Evolutionary conservation across 106 monocot species (phyloP).

Genomic region (Dioscorea dumetorum): DNA sequence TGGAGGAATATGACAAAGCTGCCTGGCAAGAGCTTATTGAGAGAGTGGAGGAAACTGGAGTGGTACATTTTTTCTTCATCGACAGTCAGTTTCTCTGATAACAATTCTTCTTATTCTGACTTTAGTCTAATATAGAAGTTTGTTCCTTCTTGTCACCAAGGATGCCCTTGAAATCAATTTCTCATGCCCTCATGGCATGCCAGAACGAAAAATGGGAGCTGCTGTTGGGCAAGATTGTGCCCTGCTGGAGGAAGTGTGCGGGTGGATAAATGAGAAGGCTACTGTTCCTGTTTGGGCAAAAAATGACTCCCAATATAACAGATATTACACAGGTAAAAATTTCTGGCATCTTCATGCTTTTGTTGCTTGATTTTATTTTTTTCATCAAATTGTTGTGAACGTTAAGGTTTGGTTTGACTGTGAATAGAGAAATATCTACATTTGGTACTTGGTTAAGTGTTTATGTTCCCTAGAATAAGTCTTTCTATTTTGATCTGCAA

Average conservation of each 20-base stretch:
- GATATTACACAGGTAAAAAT: conserved; percentile 84
- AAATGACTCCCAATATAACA: conserved; percentile 96
- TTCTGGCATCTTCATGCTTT: background rate
- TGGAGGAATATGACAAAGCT: conserved; percentile 96
- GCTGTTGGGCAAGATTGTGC: conserved; percentile 95
- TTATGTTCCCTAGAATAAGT: too few relatives aligned
- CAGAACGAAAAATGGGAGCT: conserved; percentile 97
- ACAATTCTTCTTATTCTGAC: background rate
- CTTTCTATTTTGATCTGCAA: too few relatives aligned
- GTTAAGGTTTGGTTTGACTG: background rate
- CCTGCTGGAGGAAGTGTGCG: conserved; percentile 85
- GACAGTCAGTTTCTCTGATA: background rate
- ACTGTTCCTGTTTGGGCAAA: conserved; percentile 98
- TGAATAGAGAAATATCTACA: background rate
- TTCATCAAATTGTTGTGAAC: too few relatives aligned
- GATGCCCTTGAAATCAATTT: conserved; percentile 99
- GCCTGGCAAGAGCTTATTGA: conserved; percentile 95
- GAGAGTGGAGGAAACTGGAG: conserved; percentile 88
- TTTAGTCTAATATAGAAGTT: background rate
- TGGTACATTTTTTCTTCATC: conserved; percentile 35
- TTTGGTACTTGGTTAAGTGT: background rate
- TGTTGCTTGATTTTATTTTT: too few relatives aligned
- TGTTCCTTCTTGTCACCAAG: conserved; percentile 15
- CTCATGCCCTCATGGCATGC: conserved; percentile 99
- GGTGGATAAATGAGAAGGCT: conserved; percentile 98